A percentile compares a stretch with the other conserved stretches of the same genome.
These are phyloP conservation scores for Dryas drummondii DNA, from an alignment of 306 rosid genomes.

Conservation along the genomic window DNA sequence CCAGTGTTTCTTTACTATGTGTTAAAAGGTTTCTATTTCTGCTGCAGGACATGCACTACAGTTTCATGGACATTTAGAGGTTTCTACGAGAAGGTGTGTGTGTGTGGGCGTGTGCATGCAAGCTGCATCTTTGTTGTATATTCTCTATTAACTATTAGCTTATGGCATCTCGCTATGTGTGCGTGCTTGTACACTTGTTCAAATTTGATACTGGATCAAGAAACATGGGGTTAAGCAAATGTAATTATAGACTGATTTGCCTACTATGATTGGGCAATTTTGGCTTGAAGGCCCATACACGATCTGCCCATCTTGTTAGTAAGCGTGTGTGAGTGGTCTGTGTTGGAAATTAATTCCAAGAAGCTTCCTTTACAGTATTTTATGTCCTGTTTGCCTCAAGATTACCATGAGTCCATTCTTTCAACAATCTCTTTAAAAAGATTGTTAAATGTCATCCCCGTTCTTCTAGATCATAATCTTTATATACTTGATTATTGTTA, in stretches of 20 bases:
- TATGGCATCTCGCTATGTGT: not conserved
- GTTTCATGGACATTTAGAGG: constrained; percentile 99
- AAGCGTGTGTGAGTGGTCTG: not conserved
- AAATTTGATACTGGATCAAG: not conserved
- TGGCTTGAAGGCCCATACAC: not conserved
- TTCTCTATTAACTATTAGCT: not conserved
- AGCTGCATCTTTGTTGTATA: not conserved
- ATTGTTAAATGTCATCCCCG: not conserved
- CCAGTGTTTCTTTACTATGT: not conserved
- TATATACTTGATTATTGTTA: constrained; percentile 6
- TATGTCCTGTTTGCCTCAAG: not conserved
- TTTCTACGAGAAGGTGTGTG: constrained; percentile 91
- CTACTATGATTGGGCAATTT: not conserved
- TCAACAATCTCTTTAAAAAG: not conserved
- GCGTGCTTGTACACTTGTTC: not conserved
- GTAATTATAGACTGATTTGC: not conserved
- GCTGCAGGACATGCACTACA: constrained; percentile 93
- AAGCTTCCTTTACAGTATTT: not conserved
- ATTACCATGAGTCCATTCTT: constrained; percentile 8
- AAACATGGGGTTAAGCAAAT: not conserved
- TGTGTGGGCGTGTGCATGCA: not conserved
- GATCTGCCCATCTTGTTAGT: not conserved
- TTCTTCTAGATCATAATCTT: not conserved
- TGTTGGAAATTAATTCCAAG: constrained; percentile 2
- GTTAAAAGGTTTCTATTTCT: constrained; percentile 21